Evolutionary conservation across 108 stramenopile genomes (phyloP), one percentile per base, ranked within the genome.

Genomic region (Parmales sp.): DNA sequence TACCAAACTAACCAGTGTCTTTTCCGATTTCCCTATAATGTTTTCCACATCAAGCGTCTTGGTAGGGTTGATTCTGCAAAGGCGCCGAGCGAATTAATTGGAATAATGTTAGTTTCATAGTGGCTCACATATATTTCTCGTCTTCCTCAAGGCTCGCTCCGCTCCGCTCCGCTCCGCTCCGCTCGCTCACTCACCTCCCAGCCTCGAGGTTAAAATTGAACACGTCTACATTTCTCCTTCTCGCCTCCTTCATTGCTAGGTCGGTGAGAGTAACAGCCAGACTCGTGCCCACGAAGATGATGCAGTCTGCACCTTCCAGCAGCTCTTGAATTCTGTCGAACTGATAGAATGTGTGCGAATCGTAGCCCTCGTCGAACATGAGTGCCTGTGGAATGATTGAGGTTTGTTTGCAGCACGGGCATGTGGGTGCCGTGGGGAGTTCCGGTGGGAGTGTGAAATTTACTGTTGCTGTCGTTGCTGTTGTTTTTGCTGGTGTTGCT

Each of bases 201-300:
- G 31, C 36, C 20, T 60, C 54, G 9, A 60, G 54, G 54, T 60
- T 60, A 34, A 60, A 60, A 16, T 60, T 60, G 16, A 60, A 60
- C 9, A 60, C 54, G 26, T 28, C 31, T 19, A 60, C 36, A 34
- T 34, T 60, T 16, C 54, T 60, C 54, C 16, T 60, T 31, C 20
- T 60, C n/a, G 54, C 54, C 54, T 60, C 54, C 54, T 60, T 60
- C 3, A 60, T 20, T 3, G 54, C 54, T 34, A 60, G 29, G 28
- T 60, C 54, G 31, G 54, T 60, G 31, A 60, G 31, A 9, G 54
- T 60, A 34, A 60, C 54, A 34, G 54, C 54, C 16, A 60, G 36
- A 34, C 54, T 60, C 3, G 54, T 60, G 3, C 54, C 54, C 26
- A 60, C 0, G 16, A 60, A 60, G 11, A 60, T 34, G 20, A 60